Conservation (phyloP, 2,329 filamentous ascomycete species). For the Hypoxylon sp. region DNA sequence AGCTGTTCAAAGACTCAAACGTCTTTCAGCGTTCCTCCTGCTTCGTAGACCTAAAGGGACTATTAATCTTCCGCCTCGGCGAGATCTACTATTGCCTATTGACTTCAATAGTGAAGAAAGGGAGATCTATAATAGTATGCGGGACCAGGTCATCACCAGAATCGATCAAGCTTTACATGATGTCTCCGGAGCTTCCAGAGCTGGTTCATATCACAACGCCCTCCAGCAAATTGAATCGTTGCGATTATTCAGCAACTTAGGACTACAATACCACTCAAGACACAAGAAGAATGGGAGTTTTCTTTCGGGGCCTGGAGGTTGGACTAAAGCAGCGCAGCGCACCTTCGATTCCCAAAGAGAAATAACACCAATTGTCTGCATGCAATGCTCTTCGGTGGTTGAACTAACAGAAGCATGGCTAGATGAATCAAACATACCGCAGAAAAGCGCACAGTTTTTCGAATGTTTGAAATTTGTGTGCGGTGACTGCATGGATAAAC, state of each 20-base stretch:
- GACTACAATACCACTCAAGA: constrained; percentile 4
- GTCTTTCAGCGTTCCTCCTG: constrained; percentile 1
- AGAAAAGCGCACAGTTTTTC: background rate
- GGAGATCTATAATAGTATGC: background rate
- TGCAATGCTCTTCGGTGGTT: background rate
- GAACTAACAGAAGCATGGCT: constrained; percentile 1
- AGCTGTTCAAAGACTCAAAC: constrained; percentile 12
- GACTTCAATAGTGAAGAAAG: constrained; percentile 51
- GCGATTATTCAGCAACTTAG: constrained; percentile 8
- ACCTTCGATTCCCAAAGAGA: background rate
- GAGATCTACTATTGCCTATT: constrained; percentile 55
- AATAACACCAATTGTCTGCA: background rate
- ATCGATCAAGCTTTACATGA: constrained; percentile 9
- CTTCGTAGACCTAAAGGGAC: constrained; percentile 51
- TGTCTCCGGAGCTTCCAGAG: background rate
- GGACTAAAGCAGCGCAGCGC: background rate
- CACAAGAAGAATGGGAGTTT: background rate
- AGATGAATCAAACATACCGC: background rate
- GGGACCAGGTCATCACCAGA: background rate
- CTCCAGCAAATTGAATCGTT: constrained; percentile 14
- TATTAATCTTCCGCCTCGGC: constrained; percentile 57
- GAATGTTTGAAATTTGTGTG: constrained; percentile 1
- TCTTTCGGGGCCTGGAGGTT: background rate
- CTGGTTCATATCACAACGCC: background rate
- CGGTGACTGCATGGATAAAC: background rate